Evolutionary conservation across 768 basidiomycete genomes (phyloP).

Genomic region (Mycena vulgaris): DNA sequence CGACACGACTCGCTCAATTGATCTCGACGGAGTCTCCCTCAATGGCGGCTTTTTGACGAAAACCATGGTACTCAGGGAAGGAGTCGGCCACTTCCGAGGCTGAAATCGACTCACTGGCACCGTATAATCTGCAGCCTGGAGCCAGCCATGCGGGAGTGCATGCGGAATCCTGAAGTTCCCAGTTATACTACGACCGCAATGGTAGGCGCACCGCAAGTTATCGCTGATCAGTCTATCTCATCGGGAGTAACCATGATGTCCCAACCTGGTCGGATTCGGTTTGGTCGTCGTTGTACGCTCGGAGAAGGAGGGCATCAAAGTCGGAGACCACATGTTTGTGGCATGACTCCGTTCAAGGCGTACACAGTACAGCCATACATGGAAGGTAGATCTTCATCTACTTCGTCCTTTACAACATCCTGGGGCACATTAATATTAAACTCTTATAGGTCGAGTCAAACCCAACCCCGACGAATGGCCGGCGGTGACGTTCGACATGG

Average conservation of each 20-base stretch:
- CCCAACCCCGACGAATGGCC: not conserved
- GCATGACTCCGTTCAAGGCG: constrained; percentile 21
- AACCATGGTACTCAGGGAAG: constrained; percentile 49
- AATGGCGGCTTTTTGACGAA: constrained; percentile 53
- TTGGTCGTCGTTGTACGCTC: not conserved
- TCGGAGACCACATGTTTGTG: constrained; percentile 23
- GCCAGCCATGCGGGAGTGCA: constrained; percentile 43
- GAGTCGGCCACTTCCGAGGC: too few species aligned
- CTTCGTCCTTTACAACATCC: too few species aligned
- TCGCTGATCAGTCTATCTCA: too few species aligned
- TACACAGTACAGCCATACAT: constrained; percentile 33
- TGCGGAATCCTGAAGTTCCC: constrained; percentile 44
- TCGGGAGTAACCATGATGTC: too few species aligned
- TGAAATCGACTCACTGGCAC: not conserved
- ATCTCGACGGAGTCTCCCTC: constrained; percentile 49
- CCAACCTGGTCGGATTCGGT: not conserved
- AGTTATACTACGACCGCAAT: constrained; percentile 36
- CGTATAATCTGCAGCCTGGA: constrained; percentile 34
- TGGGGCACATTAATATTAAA: too few species aligned
- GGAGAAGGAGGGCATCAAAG: constrained; percentile 28
- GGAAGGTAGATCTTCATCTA: constrained; percentile 8
- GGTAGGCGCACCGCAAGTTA: constrained; percentile 35
- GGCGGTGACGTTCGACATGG: constrained; percentile 3
- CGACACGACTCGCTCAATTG: constrained; percentile 50
- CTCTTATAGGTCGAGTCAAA: too few species aligned